Conservation (phyloP, 768 basidiomycete species). For the Cystofilobasidium macerans region DNA sequence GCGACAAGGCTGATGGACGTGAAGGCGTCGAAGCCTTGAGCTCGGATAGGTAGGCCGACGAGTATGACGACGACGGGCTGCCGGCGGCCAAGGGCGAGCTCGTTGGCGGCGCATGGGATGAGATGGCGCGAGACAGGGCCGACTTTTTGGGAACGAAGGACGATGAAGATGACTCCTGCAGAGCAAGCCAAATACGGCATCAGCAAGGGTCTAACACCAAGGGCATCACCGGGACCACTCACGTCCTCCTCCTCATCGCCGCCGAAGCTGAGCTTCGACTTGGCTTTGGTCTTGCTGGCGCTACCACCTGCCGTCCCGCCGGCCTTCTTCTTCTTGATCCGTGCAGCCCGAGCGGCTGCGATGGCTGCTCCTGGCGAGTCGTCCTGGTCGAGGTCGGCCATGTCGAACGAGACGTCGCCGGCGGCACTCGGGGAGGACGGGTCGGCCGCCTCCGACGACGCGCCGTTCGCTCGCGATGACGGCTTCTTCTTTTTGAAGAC, state of each 20-base stretch:
- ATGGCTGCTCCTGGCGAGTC: conserved; percentile 22
- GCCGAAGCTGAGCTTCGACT: conserved; percentile 24
- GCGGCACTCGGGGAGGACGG: neutral
- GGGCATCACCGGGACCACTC: neutral
- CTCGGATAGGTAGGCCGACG: conserved; percentile 60
- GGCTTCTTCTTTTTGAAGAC: conserved; percentile 11
- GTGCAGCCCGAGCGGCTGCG: conserved; percentile 15
- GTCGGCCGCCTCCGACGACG: neutral
- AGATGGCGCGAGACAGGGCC: conserved; percentile 17
- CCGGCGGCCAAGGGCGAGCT: neutral
- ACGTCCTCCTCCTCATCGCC: conserved; percentile 24
- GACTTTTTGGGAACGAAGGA: conserved; percentile 26
- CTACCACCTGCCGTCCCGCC: neutral
- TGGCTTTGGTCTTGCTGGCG: conserved; percentile 15
- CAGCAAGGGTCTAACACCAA: neutral
- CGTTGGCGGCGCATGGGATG: conserved; percentile 13
- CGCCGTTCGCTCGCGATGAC: neutral
- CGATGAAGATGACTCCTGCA: conserved; percentile 16
- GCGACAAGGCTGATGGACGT: conserved; percentile 26
- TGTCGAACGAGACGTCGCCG: neutral
- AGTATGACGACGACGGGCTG: conserved; percentile 42
- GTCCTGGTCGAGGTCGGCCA: conserved; percentile 8
- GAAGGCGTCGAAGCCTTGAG: conserved; percentile 61
- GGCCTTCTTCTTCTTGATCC: conserved; percentile 8
- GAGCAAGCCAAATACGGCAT: neutral